A percentile compares a stretch with the other conserved stretches of the same genome.
These are phyloP conservation scores for Kwoniella shivajii DNA, from an alignment of 1,284 basidiomycete species.

Conservation along the genomic window DNA sequence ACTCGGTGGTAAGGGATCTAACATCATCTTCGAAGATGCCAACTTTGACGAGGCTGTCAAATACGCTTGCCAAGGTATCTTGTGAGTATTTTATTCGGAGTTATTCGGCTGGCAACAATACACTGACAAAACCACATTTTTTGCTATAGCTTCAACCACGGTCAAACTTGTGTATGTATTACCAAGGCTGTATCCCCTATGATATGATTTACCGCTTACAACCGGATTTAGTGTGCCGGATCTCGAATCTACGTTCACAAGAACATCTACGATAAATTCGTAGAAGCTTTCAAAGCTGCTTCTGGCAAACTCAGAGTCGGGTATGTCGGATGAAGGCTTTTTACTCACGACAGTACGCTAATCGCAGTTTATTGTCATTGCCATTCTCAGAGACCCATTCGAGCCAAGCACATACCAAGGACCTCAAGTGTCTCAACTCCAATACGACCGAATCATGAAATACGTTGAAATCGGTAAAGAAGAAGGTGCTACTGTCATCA, in stretches of 20 bases:
- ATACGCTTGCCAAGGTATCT: constrained; percentile 80
- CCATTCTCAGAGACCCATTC: constrained; percentile 68
- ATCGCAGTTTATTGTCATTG: neutral
- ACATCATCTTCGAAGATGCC: constrained; percentile 59
- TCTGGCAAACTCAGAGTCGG: constrained; percentile 45
- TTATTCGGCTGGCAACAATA: constrained; percentile 15
- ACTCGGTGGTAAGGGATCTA: constrained; percentile 89
- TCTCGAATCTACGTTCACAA: constrained; percentile 69
- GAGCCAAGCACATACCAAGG: constrained; percentile 70
- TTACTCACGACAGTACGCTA: no score
- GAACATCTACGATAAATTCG: constrained; percentile 64
- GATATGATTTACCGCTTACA: neutral
- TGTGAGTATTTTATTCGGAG: constrained; percentile 37
- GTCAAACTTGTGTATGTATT: constrained; percentile 67
- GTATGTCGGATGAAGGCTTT: constrained; percentile 21
- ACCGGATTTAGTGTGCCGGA: constrained; percentile 36
- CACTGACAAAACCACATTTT: neutral
- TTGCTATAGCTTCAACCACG: constrained; percentile 64
- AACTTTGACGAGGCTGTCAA: constrained; percentile 73
- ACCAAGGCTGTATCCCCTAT: no score
- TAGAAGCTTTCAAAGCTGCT: constrained; percentile 33
- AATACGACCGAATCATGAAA: constrained; percentile 70
- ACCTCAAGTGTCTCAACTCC: constrained; percentile 68
- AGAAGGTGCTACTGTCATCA: constrained; percentile 77
- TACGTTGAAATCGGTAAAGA: constrained; percentile 85